Evolutionary conservation across 2,329 filamentous ascomycete genomes (phyloP), one percentile per base, ranked within the genome.

Genomic region (Lachnellula arida): DNA sequence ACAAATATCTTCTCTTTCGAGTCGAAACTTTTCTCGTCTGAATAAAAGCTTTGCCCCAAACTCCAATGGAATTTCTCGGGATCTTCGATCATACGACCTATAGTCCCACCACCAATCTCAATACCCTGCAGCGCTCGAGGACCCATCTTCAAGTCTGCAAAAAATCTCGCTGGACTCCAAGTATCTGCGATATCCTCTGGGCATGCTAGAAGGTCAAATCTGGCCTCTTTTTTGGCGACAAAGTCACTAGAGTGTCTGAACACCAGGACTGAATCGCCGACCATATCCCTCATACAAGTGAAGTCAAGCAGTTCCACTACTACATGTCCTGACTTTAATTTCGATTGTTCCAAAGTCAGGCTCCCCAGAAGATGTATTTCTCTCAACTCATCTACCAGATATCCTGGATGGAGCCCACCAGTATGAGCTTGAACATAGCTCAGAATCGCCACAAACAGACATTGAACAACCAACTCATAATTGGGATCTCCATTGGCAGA

Each of bases 111-210:
- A 15, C 42, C 42, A 19, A 51, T 37, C 32, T 23, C 35, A 43
- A 51, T 43, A 9, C 15, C 42, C 2, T 46, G 15, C 7, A 48
- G 9, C 12, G 19, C 12, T 28, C 19, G 23, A 22, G 14, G 25
- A n/a, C 5, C 40, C 7, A 2, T 19, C 11, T 5, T 3, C 15
- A 12, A 8, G 28, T 35, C 9, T n/a, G 39, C 44, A 22, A 59
- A 25, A 37, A 60, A 56, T 46, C 53, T 54, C 2, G 40, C 53
- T 6, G 58, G 57, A 15, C 51, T 55, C 60, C 61, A 63, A 19
- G 61, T 59, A 34, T 62, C 57, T 49, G 51, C 43, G 7, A 63
- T 8, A 44, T 59, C 55, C 37, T 54, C 55, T 17, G 60, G 53
- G 51, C 51, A 53, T 15, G 58, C 50, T 12, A 60, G 39, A 23